Percentiles rank a stretch among this genome's conserved stretches.
These are phyloP conservation scores for Candida railenensis DNA, from an alignment of 805 yeast species.

Conservation along the genomic window DNA sequence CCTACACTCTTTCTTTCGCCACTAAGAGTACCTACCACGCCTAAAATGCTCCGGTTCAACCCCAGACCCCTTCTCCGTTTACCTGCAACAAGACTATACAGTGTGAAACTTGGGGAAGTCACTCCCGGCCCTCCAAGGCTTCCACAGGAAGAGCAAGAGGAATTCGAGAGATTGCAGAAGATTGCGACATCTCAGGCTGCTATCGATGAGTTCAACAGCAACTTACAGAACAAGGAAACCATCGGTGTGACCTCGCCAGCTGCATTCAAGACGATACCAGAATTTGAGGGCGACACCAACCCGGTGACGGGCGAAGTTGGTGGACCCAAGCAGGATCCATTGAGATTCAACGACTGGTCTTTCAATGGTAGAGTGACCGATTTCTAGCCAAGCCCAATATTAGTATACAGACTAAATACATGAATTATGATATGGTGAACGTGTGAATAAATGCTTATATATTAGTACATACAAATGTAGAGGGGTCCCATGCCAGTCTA, in stretches of 20 bases:
- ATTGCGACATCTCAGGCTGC: conserved; percentile 78
- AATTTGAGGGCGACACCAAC: conserved; percentile 91
- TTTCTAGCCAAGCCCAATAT: no score
- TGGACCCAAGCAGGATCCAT: conserved; percentile 97
- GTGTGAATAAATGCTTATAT: neutral
- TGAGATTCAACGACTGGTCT: conserved; percentile 82
- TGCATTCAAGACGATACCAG: conserved; percentile 74
- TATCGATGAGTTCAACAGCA: conserved; percentile 68
- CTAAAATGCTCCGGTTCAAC: neutral
- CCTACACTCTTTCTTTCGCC: no score
- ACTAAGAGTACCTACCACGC: neutral
- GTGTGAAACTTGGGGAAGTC: conserved; percentile 2
- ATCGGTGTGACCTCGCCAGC: conserved; percentile 19
- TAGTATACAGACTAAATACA: neutral
- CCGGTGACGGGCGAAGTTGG: conserved; percentile 95
- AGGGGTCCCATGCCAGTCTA: no score
- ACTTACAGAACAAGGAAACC: conserved; percentile 29
- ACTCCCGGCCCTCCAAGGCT: conserved; percentile 59
- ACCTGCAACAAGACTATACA: neutral
- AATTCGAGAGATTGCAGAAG: conserved; percentile 82
- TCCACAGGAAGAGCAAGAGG: conserved; percentile 82
- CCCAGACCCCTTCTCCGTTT: neutral
- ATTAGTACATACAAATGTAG: neutral
- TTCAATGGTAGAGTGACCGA: conserved; percentile 97
- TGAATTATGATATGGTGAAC: no score